Evolutionary conservation across 352 stramenopile genomes (phyloP).

Genomic region (Globisporangium sylvaticum): DNA sequence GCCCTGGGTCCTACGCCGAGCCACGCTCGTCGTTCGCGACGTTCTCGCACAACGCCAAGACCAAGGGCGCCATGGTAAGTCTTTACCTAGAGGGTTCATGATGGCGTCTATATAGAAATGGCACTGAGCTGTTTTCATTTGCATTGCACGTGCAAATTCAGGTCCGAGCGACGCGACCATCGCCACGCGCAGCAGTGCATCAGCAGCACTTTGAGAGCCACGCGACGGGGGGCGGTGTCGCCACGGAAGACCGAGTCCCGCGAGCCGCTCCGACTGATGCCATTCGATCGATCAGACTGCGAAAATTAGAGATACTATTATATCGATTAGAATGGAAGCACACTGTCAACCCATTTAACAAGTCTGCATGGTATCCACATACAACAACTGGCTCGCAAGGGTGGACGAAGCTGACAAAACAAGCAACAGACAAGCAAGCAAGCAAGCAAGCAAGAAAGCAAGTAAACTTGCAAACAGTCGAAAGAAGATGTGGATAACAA

Average conservation of each 20-base stretch:
- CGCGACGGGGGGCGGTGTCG: not conserved
- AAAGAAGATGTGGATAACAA: not conserved
- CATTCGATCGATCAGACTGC: not conserved
- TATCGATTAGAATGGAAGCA: not conserved
- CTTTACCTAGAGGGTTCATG: not conserved
- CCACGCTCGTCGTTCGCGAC: constrained; percentile 67
- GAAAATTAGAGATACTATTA: not conserved
- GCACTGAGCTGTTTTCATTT: not conserved
- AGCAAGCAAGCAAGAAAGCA: not conserved
- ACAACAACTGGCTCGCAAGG: not conserved
- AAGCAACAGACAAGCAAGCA: not conserved
- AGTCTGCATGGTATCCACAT: not conserved
- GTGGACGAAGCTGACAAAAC: not conserved
- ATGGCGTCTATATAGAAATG: not conserved
- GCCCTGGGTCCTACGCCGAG: constrained; percentile 65
- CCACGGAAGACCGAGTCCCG: constrained; percentile 13
- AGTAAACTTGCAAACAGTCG: not conserved
- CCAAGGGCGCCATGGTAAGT: constrained; percentile 21
- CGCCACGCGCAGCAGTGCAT: constrained; percentile 5
- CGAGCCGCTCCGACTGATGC: not conserved
- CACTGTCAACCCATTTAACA: not conserved
- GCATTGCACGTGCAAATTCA: not conserved
- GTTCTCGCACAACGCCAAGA: constrained; percentile 74
- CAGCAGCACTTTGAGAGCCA: constrained; percentile 5
- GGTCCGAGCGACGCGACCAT: constrained; percentile 19